Evolutionary conservation across 2,329 filamentous ascomycete genomes (phyloP).

Genomic region (Pestalotiopsis sp.): DNA sequence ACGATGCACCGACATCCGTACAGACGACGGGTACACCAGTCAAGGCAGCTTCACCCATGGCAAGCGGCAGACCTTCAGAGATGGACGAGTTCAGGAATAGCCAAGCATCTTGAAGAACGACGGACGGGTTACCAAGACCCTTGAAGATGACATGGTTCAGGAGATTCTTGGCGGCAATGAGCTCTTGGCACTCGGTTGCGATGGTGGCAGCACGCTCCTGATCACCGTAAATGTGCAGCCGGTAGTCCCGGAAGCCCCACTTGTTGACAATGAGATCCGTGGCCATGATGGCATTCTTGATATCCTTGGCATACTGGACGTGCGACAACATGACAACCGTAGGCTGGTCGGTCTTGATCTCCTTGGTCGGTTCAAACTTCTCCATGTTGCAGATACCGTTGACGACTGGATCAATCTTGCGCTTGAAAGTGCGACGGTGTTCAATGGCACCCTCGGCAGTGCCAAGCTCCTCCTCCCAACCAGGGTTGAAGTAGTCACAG

Average conservation of each 20-base stretch:
- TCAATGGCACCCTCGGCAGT: conserved; percentile 9
- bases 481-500: conserved; percentile 13
- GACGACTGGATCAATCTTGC: conserved; percentile 12
- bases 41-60: conserved; percentile 11
- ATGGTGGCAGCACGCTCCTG: conserved; percentile 10
- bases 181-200: conserved; percentile 9
- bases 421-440: not conserved
- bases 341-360: conserved; percentile 2
- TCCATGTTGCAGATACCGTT: conserved; percentile 12
- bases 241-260: conserved; percentile 12
- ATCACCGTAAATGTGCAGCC: conserved; percentile 8
- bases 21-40: conserved; percentile 12
- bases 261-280: conserved; percentile 8
- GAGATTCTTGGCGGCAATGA: conserved; percentile 9
- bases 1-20: conserved; percentile 9
- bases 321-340: conserved; percentile 12
- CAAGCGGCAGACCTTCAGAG: conserved; percentile 9
- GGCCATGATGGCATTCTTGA: conserved; percentile 13
- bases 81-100: conserved; percentile 10
- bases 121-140: conserved; percentile 2
- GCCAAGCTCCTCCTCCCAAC: conserved; percentile 10
- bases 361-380: conserved; percentile 8
- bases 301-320: conserved; percentile 10
- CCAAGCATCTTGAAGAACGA: conserved; percentile 11
- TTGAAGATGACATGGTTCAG: conserved; percentile 1